A percentile compares a stretch with the other conserved stretches of the same genome.
Evolutionary conservation across 2,329 filamentous ascomycete genomes (phyloP).

Genomic region (Fusarium aywerte): DNA sequence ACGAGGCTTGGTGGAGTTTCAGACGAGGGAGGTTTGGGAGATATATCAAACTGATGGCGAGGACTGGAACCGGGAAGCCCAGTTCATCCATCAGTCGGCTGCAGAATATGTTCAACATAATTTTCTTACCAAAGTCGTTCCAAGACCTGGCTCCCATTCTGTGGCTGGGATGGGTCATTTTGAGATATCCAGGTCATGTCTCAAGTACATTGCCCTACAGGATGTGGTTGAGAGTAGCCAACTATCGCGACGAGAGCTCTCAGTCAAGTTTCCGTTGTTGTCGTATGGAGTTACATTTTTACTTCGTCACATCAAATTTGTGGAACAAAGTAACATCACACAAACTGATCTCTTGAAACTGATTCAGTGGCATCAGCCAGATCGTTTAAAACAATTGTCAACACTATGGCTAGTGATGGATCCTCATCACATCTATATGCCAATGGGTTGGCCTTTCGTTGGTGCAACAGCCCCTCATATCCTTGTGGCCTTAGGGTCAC

Average conservation of each 20-base stretch:
- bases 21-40: neutral
- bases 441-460: neutral
- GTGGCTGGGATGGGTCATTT: accelerated
- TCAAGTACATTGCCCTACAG: neutral
- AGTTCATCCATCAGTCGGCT: neutral
- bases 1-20: neutral
- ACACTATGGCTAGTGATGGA: neutral
- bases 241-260: accelerated
- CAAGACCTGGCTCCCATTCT: accelerated
- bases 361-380: accelerated
- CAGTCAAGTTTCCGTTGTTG: neutral
- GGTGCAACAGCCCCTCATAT: accelerated
- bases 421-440: neutral
- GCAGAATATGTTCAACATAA: neutral
- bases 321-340: accelerated
- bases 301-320: accelerated
- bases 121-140: accelerated
- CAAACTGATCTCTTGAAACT: neutral
- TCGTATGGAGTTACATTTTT: neutral
- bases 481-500: accelerated
- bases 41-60: neutral
- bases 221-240: accelerated
- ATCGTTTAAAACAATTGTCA: accelerated
- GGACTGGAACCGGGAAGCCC: neutral
- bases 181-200: neutral